A percentile compares a stretch with the other conserved stretches of the same genome.
These are phyloP conservation scores for Phanerochaete carnosa DNA, from an alignment of 768 basidiomycete species.

Conservation along the genomic window DNA sequence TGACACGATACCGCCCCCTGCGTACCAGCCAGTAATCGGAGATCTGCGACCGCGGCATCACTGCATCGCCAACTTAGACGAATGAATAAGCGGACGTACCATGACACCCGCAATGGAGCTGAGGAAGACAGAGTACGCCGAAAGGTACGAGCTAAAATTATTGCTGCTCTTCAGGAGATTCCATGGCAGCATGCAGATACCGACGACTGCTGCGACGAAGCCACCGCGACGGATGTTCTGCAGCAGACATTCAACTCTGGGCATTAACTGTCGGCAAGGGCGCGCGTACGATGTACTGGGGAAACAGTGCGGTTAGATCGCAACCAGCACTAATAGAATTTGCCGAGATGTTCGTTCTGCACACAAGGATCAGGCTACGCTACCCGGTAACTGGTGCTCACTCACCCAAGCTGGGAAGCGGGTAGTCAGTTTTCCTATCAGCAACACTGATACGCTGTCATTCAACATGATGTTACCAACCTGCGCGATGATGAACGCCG, in stretches of 20 bases:
- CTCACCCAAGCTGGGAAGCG: slow-evolving; percentile 19
- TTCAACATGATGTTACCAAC: slow-evolving; percentile 23
- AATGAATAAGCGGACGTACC: slow-evolving; percentile 35
- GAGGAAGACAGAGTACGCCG: slow-evolving; percentile 78
- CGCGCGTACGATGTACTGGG: slow-evolving; percentile 63
- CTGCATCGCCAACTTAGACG: no score
- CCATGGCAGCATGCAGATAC: slow-evolving; percentile 75
- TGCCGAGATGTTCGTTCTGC: slow-evolving; percentile 75
- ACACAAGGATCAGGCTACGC: neutral
- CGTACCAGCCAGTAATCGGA: slow-evolving; percentile 77
- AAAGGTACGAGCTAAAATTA: slow-evolving; percentile 76
- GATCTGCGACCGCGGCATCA: slow-evolving; percentile 39
- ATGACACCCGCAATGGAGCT: slow-evolving; percentile 82
- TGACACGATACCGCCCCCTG: slow-evolving; percentile 65
- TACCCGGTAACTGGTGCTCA: neutral
- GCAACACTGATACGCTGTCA: neutral
- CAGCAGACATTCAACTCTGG: neutral
- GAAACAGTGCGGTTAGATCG: slow-evolving; percentile 74
- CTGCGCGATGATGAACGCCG: slow-evolving; percentile 78
- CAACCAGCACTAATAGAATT: slow-evolving; percentile 84
- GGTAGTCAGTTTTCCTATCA: neutral
- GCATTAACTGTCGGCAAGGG: neutral
- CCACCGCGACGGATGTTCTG: slow-evolving; percentile 84
- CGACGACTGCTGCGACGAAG: slow-evolving; percentile 77
- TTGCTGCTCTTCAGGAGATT: slow-evolving; percentile 71